Evolutionary conservation across 441 rosid species (phyloP), one percentile per base, ranked within the genome.

Genomic region (Viola pubescens): DNA sequence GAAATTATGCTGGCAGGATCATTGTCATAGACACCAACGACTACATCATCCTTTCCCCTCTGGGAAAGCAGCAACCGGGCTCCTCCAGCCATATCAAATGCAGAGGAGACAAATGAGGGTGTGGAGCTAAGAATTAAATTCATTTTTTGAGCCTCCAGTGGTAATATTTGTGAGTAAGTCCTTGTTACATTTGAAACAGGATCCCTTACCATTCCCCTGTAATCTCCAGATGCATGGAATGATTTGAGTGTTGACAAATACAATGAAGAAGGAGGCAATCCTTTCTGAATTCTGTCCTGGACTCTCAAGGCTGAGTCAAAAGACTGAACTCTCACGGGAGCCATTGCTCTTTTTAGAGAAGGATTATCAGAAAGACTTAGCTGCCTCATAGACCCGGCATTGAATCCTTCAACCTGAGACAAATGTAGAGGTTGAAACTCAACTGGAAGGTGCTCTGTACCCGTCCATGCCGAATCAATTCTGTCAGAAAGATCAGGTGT

Each of bases 381-480:
- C 49, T 63, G 73, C 61, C 70, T 68, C 34, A 67, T 60, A 37
- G 65, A 34, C 66, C 41, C 68, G 56, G 69, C 67, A 42, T 66
- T 68, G 55, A 70, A 52, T 37, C 72, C 78, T 70, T 83, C 89
- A 51, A 54, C 66, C 40, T 59, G 71, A 14, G 68, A 65, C 7
- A 56, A 69, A n/a, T 65, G 67, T 1, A 60, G 52, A 57, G 77
- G 62, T 50, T 71, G 81, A 61, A 47, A 67, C 67, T 75, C 73
- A 48, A 56, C 61, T 3, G 61, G 41, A 54, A 58, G 70, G 5
- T 76, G 87, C 65, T 81, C 84, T 34, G 90, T 87, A 49, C 99
- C 98, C 0, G 84, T 78, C 99, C 99, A 94, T 11, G 94, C 94
- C 10, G 91, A 88, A 77, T 94, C 99, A 70, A 94, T 94, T 72